Conservation (phyloP, 1,284 basidiomycete genomes). For the Trichosporon sp. region DNA sequence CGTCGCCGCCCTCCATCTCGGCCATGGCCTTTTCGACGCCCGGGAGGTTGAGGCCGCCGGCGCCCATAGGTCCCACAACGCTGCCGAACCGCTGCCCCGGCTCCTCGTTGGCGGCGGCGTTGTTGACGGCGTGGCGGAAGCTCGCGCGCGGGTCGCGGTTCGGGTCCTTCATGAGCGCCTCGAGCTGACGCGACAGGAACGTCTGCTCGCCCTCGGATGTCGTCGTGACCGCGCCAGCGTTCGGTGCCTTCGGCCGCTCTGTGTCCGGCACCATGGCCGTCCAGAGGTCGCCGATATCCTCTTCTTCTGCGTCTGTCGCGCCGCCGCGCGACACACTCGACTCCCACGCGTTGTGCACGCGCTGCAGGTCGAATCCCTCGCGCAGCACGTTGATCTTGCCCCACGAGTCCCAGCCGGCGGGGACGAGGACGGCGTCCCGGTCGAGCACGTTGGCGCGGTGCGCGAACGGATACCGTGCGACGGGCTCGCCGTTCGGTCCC, state of each 20-base stretch:
- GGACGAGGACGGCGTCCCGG: constrained; percentile 84
- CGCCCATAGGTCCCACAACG: constrained; percentile 83
- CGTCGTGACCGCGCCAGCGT: constrained; percentile 20
- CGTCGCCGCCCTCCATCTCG: constrained; percentile 66
- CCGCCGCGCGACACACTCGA: constrained; percentile 35
- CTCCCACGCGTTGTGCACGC: constrained; percentile 81
- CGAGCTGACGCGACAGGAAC: constrained; percentile 82
- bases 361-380: constrained; percentile 82
- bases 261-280: constrained; percentile 46
- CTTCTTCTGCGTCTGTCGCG: constrained; percentile 48
- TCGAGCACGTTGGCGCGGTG: constrained; percentile 88
- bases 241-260: constrained; percentile 21
- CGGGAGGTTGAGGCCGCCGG: constrained; percentile 72
- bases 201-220: constrained; percentile 65
- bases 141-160: constrained; percentile 81
- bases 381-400: constrained; percentile 88
- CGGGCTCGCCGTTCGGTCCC: constrained; percentile 34
- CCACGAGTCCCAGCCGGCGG: constrained; percentile 96
- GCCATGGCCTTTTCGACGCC: constrained; percentile 76
- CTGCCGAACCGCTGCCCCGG: constrained; percentile 47
- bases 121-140: constrained; percentile 67
- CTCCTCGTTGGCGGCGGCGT: constrained; percentile 11
- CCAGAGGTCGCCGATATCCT: constrained; percentile 46
- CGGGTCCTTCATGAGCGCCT: constrained; percentile 78
- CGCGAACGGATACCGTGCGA: constrained; percentile 71